Evolutionary conservation across 768 basidiomycete species (phyloP), one percentile per base, ranked within the genome.

Genomic region (Boletus rubescentipes): DNA sequence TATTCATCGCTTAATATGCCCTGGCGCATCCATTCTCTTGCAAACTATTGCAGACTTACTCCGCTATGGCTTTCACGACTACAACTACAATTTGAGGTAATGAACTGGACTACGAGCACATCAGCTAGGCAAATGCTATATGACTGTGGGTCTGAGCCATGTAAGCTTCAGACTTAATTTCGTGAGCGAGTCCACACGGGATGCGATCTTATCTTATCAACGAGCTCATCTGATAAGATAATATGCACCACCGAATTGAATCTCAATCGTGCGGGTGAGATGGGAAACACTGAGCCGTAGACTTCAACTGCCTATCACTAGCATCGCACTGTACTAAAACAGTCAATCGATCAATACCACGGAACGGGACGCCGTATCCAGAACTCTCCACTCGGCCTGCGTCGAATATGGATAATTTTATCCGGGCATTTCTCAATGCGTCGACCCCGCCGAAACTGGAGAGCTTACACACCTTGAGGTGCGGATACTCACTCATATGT

Each of bases 331-430:
- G 0, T 89, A 84, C 62, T 71, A 88, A 37, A 66, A 71, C 38
- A 55, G 66, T 12, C 70, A 72, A 46, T 67, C 70, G 5, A 34
- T 53, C 26, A 50, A 63, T 32, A 66, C 70, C 35, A 45, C 59
- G 4, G 71, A 73, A 30, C 75, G 77, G 21, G 77, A 81, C 40
- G 74, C 77, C 2, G 70, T 73, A 1, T 77, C 81, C 23, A 76
- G 77, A 11, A 81, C 83, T 0, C 71, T 95, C 16, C 92, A 93
- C 62, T 65, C 72, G 0, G 91, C 91, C 9, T 91, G 91, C 62
- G 64, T 88, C 20, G 75, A 88, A 49, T 91, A 83, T 51, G 93
- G 93, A 0, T 96, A 96, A 78, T 94, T 96, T 74, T 96, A 95
- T 70, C 76, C 94, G 42, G 81, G 92, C 55, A 74, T 93, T 41